phyloP scores from a whole-genome alignment of 179 eudicot genomes.

The Sideroxylon spinosum region DNA sequence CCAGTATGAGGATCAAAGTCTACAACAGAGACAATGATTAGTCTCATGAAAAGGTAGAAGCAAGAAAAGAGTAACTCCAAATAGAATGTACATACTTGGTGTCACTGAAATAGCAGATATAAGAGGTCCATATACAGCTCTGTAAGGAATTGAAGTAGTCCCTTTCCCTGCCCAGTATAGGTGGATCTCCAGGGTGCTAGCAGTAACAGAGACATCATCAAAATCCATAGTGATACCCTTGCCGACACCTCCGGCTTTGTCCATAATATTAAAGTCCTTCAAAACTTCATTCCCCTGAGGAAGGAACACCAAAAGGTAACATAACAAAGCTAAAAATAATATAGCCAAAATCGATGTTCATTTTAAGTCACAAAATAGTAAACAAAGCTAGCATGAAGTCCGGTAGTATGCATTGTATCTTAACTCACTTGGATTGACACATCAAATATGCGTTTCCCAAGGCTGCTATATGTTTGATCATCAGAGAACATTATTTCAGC shows the following conservation, averaged over 20 bases:
- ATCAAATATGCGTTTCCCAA: conserved; percentile 72
- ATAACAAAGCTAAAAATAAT: background rate
- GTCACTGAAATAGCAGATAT: conserved; percentile 80
- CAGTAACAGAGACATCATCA: conserved; percentile 42
- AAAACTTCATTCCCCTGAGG: conserved; percentile 50
- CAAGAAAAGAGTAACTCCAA: background rate
- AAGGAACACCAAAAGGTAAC: conserved; percentile 2
- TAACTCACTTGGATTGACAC: conserved; percentile 71
- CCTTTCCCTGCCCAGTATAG: conserved; percentile 89
- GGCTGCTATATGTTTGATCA: conserved; percentile 48
- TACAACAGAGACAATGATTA: conserved; percentile 22
- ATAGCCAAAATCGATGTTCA: background rate
- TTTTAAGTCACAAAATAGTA: background rate
- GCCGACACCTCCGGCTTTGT: conserved; percentile 58
- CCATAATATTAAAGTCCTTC: conserved; percentile 59
- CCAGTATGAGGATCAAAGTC: conserved; percentile 51
- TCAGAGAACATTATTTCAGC: conserved; percentile 63
- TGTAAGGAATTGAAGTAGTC: conserved; percentile 57
- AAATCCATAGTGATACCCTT: conserved; percentile 40
- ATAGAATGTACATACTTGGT: conserved; percentile 53
- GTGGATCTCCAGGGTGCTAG: conserved; percentile 67
- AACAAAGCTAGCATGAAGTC: background rate
- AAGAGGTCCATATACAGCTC: conserved; percentile 85
- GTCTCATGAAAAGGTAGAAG: background rate
- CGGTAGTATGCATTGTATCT: background rate